Base-by-base conservation (phyloP, 192 early-diverging fungal genomes). In the Podila horticola region DNA sequence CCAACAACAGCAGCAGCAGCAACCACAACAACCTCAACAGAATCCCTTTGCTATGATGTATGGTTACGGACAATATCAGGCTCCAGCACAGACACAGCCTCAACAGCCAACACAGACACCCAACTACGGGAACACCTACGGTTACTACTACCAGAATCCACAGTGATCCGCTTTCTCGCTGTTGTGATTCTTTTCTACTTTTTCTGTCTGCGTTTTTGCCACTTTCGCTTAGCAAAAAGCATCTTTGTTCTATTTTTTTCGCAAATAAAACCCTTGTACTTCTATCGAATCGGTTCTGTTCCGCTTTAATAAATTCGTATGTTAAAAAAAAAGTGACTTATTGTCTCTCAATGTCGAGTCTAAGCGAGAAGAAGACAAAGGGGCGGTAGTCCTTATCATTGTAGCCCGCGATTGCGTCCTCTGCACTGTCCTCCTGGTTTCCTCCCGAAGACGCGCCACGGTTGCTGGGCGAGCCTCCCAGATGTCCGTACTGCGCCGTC, bases 311-410 rank as follows among this genome's bases (percentile, higher is more conserved):
- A n/a, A n/a, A n/a, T n/a, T n/a, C n/a, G n/a, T 15, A 15, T 45
- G 41, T 45, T 45, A 45, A 15, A 45, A 36, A 36, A 36, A 36
- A 36, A 11, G 34, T 36, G 34, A 36, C 34, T 36, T 85, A 75
- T 71, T 81, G 75, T 67, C 74, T 73, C 45, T 75, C 69, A 17
- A 82, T 68, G 13, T 91, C 85, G 72, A 90, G 86, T 48, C 81
- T 75, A 69, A 96, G 86, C 19, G 85, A 76, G 84, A 95, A 96
- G 79, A 92, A 88, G 13, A 97, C 95, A 87, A 93, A 96, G 8
- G 97, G 97, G 52, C 92, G 90, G 77, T 98, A 97, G 77, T 95
- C 93, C 75, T 95, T 97, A 74, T 97, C 95, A 51, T 96, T 88
- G 69, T 92, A 95, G 79, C 98, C 97, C 64, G 95, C 94, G 77